These are phyloP conservation scores for Penicillium decumbens DNA, from an alignment of 2,329 filamentous ascomycete species.

Conservation along the genomic window DNA sequence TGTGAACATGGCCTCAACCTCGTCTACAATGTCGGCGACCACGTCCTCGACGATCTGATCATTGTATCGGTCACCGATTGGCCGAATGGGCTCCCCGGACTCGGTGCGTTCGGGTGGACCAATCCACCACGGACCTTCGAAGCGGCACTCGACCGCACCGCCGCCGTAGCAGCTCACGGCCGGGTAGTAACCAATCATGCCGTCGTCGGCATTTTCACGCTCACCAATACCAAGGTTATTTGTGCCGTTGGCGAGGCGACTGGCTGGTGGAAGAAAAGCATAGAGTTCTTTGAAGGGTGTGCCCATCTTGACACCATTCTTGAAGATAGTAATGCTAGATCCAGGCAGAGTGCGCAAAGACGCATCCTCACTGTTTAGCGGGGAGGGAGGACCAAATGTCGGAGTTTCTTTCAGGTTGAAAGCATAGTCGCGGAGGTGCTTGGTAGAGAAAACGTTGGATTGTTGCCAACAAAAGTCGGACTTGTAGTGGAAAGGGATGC, in stretches of 20 bases:
- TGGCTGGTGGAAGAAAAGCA: conserved; percentile 86
- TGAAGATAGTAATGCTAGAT: conserved; percentile 83
- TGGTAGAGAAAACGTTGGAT: conserved; percentile 62
- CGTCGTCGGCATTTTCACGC: conserved; percentile 84
- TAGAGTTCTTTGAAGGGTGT: conserved; percentile 83
- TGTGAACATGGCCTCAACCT: conserved; percentile 73
- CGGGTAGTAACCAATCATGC: conserved; percentile 92
- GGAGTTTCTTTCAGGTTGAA: conserved; percentile 45
- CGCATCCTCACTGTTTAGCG: conserved; percentile 63
- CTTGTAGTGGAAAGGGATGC: conserved; percentile 91
- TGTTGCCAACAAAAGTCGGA: conserved; percentile 85
- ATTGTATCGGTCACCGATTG: conserved; percentile 73
- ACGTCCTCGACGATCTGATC: conserved; percentile 95
- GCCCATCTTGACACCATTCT: conserved; percentile 82
- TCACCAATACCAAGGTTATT: conserved; percentile 57
- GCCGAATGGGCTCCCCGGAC: conserved; percentile 45
- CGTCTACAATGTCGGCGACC: conserved; percentile 87
- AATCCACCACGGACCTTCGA: conserved; percentile 89
- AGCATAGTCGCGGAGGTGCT: conserved; percentile 72
- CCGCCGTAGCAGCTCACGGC: conserved; percentile 88
- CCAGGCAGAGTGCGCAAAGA: conserved; percentile 81
- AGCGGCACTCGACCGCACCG: conserved; percentile 87
- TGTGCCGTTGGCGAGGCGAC: conserved; percentile 45
- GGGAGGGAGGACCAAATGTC: conserved; percentile 49
- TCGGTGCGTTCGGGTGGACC: conserved; percentile 60